Percentiles rank a stretch among this genome's conserved stretches.
Conservation (phyloP, 148 eudicot species). For the Euryodendron excelsum region DNA sequence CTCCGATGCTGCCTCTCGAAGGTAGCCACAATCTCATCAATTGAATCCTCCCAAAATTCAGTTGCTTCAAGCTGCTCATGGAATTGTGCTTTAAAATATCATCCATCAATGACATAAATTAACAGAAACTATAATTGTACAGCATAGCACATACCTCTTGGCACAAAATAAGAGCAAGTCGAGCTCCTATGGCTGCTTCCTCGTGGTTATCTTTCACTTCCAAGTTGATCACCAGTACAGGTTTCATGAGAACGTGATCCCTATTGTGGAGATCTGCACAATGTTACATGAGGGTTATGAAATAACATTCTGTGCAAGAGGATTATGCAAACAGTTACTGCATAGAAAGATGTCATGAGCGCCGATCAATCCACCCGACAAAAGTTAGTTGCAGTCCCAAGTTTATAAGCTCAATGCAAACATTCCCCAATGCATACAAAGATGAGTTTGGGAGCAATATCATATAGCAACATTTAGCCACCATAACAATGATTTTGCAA, state of each 20-base stretch:
- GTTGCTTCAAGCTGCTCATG: constrained; percentile 63
- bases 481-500: too few species aligned
- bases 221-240: constrained; percentile 77
- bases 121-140: not conserved
- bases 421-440: too few species aligned
- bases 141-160: constrained; percentile 52
- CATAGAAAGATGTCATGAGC: too few species aligned
- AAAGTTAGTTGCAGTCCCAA: too few species aligned
- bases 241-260: constrained; percentile 74
- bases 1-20: constrained; percentile 79
- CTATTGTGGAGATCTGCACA: constrained; percentile 80
- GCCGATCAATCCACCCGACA: too few species aligned
- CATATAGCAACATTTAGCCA: too few species aligned
- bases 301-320: too few species aligned
- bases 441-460: too few species aligned
- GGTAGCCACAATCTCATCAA: constrained; percentile 62
- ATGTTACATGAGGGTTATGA: not conserved
- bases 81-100: not conserved
- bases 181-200: constrained; percentile 91
- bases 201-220: constrained; percentile 98
- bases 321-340: too few species aligned
- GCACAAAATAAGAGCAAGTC: constrained; percentile 75
- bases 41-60: constrained; percentile 77
- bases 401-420: too few species aligned
- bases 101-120: not conserved